Base-by-base conservation (phyloP, 805 yeast species). In the Metschnikowia corniflorae region DNA sequence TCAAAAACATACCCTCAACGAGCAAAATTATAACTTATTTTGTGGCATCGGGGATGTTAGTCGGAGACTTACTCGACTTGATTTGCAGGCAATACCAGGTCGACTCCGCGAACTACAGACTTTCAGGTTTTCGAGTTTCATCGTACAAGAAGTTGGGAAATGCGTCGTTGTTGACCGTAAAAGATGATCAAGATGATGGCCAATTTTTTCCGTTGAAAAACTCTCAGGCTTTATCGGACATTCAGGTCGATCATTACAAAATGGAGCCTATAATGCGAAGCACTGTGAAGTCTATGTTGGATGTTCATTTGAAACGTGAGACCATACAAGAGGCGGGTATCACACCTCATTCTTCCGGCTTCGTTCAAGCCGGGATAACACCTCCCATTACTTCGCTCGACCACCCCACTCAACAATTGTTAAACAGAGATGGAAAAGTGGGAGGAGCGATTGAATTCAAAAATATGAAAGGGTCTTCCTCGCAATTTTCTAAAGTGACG, bases 41-140 rank as follows among this genome's bases (percentile, higher is more conserved):
- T 27, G 47, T 47, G 7, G 31, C 43, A 7, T 29, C 51, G 4
- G 17, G 35, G 7, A 49, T 44, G 50, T 43, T 34, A 14, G 45
- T 47, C 7, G 49, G 45, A 7, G 47, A 43, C 7, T 31, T 49
- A 25, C 39, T 47, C 15, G 50, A 47, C 26, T 38, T 46, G 39
- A 47, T 64, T 34, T 63, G 71, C 47, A 26, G 45, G 17, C 53
- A 54, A 25, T 49, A 53, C 19, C 57, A 57, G 16, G 49, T 66
- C 16, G 58, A 59, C 25, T 43, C 57, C 3, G 25, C 51, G 0
- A 51, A 49, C 29, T 65, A 57, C 41, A 45, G 40, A 27, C 51
- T 66, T 15, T 54, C 51, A 16, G 51, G 54, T 21, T 34, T 50
- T 2, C 43, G 30, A 8, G 21, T 13, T 4, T 25, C 35, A 5